Conservation (phyloP, 1,139 yeast species). For the Zygoascus meyerae region DNA sequence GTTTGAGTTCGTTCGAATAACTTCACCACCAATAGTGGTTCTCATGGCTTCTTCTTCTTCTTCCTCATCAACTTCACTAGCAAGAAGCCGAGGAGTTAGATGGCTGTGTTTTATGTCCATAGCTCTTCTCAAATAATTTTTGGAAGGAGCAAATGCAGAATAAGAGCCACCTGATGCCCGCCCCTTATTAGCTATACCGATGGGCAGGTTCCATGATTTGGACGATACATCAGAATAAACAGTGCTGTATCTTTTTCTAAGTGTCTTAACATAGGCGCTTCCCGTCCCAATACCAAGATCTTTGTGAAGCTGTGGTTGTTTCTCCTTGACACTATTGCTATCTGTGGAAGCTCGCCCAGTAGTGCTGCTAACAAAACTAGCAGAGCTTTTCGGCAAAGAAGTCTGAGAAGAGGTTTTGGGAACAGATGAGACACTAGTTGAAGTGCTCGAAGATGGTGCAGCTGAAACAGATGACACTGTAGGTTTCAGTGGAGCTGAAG, state of each 20-base stretch:
- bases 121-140: slow-evolving; percentile 29
- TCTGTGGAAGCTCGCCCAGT: slow-evolving; percentile 4
- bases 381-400: neutral
- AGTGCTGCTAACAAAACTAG: neutral
- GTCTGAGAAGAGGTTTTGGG: slow-evolving; percentile 1
- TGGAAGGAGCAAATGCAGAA: slow-evolving; percentile 25
- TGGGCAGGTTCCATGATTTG: slow-evolving; percentile 57
- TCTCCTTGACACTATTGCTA: slow-evolving; percentile 1
- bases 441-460: neutral
- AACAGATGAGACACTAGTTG: neutral
- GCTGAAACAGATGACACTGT: slow-evolving; percentile 1
- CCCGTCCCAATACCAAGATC: slow-evolving; percentile 27
- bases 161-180: slow-evolving; percentile 24
- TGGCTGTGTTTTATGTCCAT: slow-evolving; percentile 70
- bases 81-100: slow-evolving; percentile 65
- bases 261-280: slow-evolving; percentile 49
- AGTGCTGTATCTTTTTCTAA: slow-evolving; percentile 51
- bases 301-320: slow-evolving; percentile 5
- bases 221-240: slow-evolving; percentile 48
- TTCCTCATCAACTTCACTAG: slow-evolving; percentile 70
- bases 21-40: neutral
- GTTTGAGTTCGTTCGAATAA: slow-evolving; percentile 2
- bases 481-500: neutral
- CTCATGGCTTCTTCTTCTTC: slow-evolving; percentile 33
- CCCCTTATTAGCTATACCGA: slow-evolving; percentile 50